These are phyloP conservation scores for Murraya koenigii DNA, from an alignment of 345 rosid genomes.

Conservation along the genomic window DNA sequence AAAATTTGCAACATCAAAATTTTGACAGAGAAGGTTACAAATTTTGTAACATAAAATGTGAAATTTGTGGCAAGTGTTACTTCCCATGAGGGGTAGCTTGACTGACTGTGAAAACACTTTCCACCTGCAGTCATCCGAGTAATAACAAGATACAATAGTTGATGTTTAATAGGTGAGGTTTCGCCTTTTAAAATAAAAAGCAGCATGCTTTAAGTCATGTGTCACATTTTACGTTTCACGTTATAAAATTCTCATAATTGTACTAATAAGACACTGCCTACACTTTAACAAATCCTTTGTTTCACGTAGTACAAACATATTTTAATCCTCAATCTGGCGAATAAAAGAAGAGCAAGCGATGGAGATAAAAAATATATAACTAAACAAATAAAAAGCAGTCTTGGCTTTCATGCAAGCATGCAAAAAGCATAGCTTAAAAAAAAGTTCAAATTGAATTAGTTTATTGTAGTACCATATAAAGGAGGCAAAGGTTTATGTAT, in stretches of 20 bases:
- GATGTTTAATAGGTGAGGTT: too few relatives aligned
- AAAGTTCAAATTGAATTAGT: not conserved
- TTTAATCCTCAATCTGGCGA: not conserved
- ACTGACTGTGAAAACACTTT: too few relatives aligned
- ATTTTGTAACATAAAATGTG: too few relatives aligned
- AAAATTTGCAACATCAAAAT: too few relatives aligned
- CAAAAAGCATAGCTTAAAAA: not conserved
- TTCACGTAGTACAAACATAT: not conserved
- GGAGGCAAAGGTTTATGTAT: not conserved
- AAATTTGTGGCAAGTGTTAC: too few relatives aligned
- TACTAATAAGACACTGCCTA: not conserved
- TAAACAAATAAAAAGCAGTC: not conserved
- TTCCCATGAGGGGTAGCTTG: too few relatives aligned
- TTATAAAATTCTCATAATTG: not conserved
- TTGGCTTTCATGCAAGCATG: not conserved
- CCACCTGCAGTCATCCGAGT: too few relatives aligned
- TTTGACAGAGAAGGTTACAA: too few relatives aligned
- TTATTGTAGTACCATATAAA: not conserved
- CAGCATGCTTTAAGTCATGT: too few relatives aligned
- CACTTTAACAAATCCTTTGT: not conserved
- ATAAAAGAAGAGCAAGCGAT: not conserved
- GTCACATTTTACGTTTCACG: not conserved
- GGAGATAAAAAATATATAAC: too few relatives aligned
- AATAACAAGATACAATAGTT: too few relatives aligned
- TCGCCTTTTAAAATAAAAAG: too few relatives aligned